Evolutionary conservation across 2,329 filamentous ascomycete species (phyloP).

Genomic region (Fusarium transvaalense): DNA sequence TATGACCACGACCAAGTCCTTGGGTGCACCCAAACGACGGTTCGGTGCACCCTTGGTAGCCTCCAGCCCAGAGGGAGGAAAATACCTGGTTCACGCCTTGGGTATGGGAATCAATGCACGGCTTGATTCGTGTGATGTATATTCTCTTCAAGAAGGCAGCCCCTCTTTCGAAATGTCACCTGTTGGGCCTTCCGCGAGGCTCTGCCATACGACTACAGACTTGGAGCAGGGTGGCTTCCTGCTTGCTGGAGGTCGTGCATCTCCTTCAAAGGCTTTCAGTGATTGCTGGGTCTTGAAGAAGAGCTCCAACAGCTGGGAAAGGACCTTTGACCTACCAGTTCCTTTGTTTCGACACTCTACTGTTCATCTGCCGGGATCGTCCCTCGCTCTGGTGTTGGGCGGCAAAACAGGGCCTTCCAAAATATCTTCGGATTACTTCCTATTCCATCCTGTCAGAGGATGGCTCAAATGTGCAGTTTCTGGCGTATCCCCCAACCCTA

Average conservation of each 20-base stretch:
- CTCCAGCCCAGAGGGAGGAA: conserved; percentile 56
- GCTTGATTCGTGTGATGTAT: conserved; percentile 65
- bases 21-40: conserved; percentile 59
- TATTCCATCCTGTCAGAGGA: conserved; percentile 63
- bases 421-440: conserved; percentile 64
- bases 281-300: conserved; percentile 82
- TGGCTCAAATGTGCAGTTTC: conserved; percentile 60
- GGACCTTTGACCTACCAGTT: conserved; percentile 73
- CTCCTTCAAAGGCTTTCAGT: conserved; percentile 74
- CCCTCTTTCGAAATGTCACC: conserved; percentile 47
- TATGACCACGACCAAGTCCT: conserved; percentile 19
- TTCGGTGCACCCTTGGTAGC: conserved; percentile 69
- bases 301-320: conserved; percentile 68
- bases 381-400: conserved; percentile 69
- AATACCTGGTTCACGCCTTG: conserved; percentile 60
- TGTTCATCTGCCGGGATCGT: conserved; percentile 63
- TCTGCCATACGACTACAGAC: conserved; percentile 83
- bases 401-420: conserved; percentile 66
- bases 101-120: conserved; percentile 61
- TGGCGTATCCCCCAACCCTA: conserved; percentile 52
- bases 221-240: conserved; percentile 70
- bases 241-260: conserved; percentile 82
- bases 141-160: conserved; percentile 45
- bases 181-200: conserved; percentile 58
- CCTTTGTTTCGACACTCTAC: conserved; percentile 82